Base-by-base conservation (phyloP, 495 filamentous ascomycete species). In the Xylaria bambusicola region DNA sequence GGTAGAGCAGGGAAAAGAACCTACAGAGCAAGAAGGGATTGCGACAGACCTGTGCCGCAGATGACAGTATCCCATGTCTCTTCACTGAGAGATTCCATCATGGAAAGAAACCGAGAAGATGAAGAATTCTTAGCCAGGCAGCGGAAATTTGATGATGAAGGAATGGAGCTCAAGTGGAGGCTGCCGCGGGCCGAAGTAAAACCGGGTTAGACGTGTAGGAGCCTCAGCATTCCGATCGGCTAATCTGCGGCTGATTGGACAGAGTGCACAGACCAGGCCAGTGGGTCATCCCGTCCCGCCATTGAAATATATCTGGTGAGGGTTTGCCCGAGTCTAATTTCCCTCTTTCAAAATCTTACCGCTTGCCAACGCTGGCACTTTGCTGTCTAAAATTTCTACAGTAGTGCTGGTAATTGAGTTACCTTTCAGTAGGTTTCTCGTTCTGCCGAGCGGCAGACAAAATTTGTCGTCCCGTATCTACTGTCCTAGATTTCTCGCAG, bases 21-120 rank as follows among this genome's bases (percentile, higher is more conserved):
- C 81, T 84, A 98, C 94, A 97, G 79, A 61, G 94, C 93, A 62
- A 98, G 84, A 53, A 98, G 86, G 44, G 93, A 97, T 72, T 97
- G 90, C 64, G 86, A 82, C 62, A 98, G 72, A 48, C 92, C 94
- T 50, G 94, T 98, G 62, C 95, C 95, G 61, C 85, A 82, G 62
- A 98, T 91, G 56, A 94, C 79, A 65, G 95, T 86, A 77, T 98
- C 94, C 95, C 95, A 98, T 46, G 80, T 76, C 29, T 90, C 91
- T 50, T 88, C 87, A 70, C 85, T 76, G 56, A 96, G 79, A 46
- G 88, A 85, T 64, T 95, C 91, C 91, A 96, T 97, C 52, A 63
- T 62, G 57, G 63, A 62, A 67, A 56, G 55, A 69, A 60, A 62
- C 69, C 60, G 54, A 62, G 64, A 53, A 63, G 57, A 57, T 48